Conservation (phyloP, 106 monocot species). For the Dendrobium catenatum region DNA sequence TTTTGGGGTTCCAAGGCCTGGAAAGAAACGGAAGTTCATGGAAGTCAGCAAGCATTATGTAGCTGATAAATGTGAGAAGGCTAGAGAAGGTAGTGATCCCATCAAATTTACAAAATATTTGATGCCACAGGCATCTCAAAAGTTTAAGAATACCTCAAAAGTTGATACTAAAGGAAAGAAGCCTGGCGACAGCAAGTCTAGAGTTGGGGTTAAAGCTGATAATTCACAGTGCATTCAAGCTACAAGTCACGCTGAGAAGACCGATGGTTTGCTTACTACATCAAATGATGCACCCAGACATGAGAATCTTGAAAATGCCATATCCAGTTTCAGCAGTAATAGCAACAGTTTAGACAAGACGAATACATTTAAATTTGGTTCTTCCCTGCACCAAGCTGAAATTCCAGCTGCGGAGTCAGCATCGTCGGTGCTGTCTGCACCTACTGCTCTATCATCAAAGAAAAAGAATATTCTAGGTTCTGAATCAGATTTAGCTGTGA, state of each 20-base stretch:
- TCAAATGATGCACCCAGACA: conserved; percentile 25
- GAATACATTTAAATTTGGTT: conserved; percentile 12
- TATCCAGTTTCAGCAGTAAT: conserved; percentile 21
- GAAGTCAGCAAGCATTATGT: conserved; percentile 92
- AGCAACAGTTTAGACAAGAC: conserved; percentile 22
- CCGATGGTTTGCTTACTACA: conserved; percentile 3
- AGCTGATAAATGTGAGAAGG: conserved; percentile 41
- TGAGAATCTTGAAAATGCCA: conserved; percentile 6
- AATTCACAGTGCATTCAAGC: conserved; percentile 26
- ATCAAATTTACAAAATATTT: conserved; percentile 52
- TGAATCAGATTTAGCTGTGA: conserved; percentile 10
- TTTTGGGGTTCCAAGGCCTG: conserved; percentile 89
- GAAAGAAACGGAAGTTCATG: conserved; percentile 96
- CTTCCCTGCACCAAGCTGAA: not conserved
- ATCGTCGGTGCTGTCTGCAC: not conserved
- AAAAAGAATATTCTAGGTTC: conserved; percentile 20
- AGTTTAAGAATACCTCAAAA: conserved; percentile 35
- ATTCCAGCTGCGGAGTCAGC: not conserved
- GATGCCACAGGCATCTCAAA: conserved; percentile 48
- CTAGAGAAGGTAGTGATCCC: conserved; percentile 27
- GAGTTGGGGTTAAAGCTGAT: conserved; percentile 24
- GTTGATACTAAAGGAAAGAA: conserved; percentile 40
- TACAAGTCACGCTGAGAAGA: conserved; percentile 31
- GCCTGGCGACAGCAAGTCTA: conserved; percentile 25
- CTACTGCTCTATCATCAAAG: conserved; percentile 13